phyloP scores from a whole-genome alignment of 1,284 basidiomycete species.

The Acaromyces ingoldii region DNA sequence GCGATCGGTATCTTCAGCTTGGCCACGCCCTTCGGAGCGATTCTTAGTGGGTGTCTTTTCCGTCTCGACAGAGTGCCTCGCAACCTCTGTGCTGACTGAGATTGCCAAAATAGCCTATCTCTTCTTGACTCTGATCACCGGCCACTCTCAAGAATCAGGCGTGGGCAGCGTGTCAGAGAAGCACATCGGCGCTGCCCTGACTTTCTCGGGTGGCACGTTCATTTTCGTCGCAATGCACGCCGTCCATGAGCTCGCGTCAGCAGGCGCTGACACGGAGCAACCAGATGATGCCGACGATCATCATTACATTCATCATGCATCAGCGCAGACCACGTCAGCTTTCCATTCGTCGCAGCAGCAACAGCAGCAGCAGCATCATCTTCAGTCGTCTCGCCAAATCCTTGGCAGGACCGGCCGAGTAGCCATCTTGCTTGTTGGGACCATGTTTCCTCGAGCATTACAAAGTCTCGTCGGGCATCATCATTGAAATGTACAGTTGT shows the following conservation, averaged over 20 bases:
- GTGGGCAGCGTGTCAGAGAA: constrained; percentile 19
- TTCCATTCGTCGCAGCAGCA: background rate
- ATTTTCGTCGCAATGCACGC: constrained; percentile 78
- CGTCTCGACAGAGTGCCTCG: too few species aligned
- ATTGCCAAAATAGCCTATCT: constrained; percentile 3
- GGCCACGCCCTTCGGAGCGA: constrained; percentile 35
- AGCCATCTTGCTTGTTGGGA: constrained; percentile 4
- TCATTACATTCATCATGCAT: background rate
- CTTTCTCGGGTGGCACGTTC: constrained; percentile 87
- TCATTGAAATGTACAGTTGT: too few species aligned
- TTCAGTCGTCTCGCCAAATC: background rate
- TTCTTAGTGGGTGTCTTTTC: constrained; percentile 20
- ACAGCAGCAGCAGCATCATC: background rate
- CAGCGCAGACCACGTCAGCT: background rate
- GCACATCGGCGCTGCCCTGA: constrained; percentile 64
- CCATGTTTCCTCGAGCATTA: constrained; percentile 7
- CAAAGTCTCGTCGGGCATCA: constrained; percentile 10
- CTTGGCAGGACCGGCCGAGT: constrained; percentile 11
- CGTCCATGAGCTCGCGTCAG: constrained; percentile 37
- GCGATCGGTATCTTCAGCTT: constrained; percentile 35
- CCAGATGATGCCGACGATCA: background rate
- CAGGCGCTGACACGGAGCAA: background rate
- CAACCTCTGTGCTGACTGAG: too few species aligned
- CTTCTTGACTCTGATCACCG: constrained; percentile 2
- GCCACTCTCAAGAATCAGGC: background rate